Percentiles rank a stretch among this genome's conserved stretches.
These are phyloP conservation scores for Apiospora phragmitis DNA, from an alignment of 2,329 filamentous ascomycete species.

Conservation along the genomic window DNA sequence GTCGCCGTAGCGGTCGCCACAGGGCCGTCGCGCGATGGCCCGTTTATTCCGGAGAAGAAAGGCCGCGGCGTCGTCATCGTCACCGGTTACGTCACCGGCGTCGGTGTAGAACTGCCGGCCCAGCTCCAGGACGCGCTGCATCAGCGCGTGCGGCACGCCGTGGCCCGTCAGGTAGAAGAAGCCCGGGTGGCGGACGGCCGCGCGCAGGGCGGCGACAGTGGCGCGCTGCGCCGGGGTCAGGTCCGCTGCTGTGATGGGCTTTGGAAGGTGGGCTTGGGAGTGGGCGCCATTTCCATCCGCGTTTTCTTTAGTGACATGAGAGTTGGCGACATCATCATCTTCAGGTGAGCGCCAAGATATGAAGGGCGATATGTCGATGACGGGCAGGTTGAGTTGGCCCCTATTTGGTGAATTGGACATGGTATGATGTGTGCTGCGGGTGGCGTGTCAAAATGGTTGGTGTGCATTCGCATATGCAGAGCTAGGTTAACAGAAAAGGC, in stretches of 20 bases:
- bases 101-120: constrained; percentile 4
- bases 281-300: background rate
- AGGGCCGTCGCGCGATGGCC: background rate
- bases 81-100: too few relatives aligned
- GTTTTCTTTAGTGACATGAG: background rate
- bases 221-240: background rate
- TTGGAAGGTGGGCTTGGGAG: background rate
- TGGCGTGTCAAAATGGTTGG: background rate
- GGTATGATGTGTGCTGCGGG: background rate
- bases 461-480: background rate
- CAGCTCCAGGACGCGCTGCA: background rate
- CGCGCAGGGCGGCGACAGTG: constrained; percentile 4
- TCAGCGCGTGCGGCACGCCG: constrained; percentile 1
- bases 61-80: too few relatives aligned
- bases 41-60: background rate
- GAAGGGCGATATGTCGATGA: constrained; percentile 7
- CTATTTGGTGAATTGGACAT: background rate
- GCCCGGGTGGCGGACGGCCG: constrained; percentile 4
- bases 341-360: background rate
- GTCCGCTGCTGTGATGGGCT: background rate
- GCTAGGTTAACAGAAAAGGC: background rate
- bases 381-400: constrained; percentile 9
- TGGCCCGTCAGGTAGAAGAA: constrained; percentile 11
- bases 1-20: constrained; percentile 6
- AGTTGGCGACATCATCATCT: background rate